Evolutionary conservation across 139 green algal genomes (phyloP).

Genomic region (Pleodorina starrii): DNA sequence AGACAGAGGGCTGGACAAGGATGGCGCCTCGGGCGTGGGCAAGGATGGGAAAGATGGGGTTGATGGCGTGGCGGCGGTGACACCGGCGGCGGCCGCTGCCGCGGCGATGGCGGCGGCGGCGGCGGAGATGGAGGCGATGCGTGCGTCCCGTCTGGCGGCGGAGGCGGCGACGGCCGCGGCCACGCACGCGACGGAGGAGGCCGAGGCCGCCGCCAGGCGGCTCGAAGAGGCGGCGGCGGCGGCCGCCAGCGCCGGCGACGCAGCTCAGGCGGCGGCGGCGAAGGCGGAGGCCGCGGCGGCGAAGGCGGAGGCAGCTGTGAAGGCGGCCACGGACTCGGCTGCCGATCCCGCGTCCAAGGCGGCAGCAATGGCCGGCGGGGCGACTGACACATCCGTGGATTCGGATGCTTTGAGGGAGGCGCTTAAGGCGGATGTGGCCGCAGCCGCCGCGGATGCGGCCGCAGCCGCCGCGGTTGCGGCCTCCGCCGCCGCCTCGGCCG

Average conservation of each 20-base stretch:
- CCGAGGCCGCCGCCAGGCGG: too few relatives aligned
- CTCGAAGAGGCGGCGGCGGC: too few relatives aligned
- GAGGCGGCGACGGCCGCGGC: too few relatives aligned
- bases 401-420: too few relatives aligned
- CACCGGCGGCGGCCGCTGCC: background rate
- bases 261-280: too few relatives aligned
- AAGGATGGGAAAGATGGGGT: too few relatives aligned
- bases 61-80: background rate
- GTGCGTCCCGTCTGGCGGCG: background rate
- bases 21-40: too few relatives aligned
- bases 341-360: background rate
- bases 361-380: background rate
- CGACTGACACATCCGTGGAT: too few relatives aligned
- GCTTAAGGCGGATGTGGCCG: background rate
- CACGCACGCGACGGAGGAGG: too few relatives aligned
- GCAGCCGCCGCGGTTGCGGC: background rate
- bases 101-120: background rate
- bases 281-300: too few relatives aligned
- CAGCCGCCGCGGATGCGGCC: background rate
- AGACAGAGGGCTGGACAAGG: too few relatives aligned
- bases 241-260: too few relatives aligned
- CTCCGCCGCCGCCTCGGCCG: background rate
- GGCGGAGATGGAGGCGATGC: slow-evolving; percentile 8
- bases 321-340: background rate
- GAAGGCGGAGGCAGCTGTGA: background rate